These are phyloP conservation scores for Pythium rishiriense DNA, from an alignment of 352 stramenopile genomes.

Conservation along the genomic window DNA sequence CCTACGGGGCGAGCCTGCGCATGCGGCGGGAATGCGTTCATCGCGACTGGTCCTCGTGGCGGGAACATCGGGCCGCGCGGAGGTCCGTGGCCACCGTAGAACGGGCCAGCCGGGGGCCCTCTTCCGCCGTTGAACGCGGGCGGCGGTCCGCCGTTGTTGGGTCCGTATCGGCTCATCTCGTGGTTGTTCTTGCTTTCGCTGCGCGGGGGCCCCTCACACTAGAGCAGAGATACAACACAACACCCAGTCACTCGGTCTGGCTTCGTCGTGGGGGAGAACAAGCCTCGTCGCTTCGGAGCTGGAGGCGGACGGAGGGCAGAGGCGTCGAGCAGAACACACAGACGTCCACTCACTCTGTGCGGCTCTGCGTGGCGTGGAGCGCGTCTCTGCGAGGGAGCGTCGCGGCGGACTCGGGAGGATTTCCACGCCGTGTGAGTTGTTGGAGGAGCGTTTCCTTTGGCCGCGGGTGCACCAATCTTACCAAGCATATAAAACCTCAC, in stretches of 20 bases:
- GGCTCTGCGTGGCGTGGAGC: not conserved
- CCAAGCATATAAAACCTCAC: conserved; percentile 11
- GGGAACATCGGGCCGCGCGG: conserved; percentile 10
- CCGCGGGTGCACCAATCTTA: conserved; percentile 16
- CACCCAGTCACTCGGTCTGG: conserved; percentile 27
- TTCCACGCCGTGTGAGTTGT: not conserved
- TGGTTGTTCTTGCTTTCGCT: not conserved
- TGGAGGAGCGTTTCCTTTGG: conserved; percentile 23
- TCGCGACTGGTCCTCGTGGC: conserved; percentile 9
- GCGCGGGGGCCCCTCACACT: conserved; percentile 10
- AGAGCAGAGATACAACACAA: conserved; percentile 26
- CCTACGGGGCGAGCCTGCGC: conserved; percentile 5
- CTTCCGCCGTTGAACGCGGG: conserved; percentile 3
- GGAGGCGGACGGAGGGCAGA: not conserved
- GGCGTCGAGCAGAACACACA: conserved; percentile 22
- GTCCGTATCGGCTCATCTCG: conserved; percentile 18
- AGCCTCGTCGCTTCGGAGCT: not conserved
- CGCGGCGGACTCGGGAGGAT: not conserved
- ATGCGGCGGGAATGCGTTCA: conserved; percentile 21
- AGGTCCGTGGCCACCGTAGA: conserved; percentile 5
- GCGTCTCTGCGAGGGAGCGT: not conserved
- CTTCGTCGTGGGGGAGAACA: not conserved
- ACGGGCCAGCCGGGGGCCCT: conserved; percentile 4
- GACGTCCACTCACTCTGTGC: conserved; percentile 28
- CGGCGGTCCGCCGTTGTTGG: not conserved